These are phyloP conservation scores for Phytophthora pistaciae DNA, from an alignment of 352 stramenopile species.

Conservation along the genomic window DNA sequence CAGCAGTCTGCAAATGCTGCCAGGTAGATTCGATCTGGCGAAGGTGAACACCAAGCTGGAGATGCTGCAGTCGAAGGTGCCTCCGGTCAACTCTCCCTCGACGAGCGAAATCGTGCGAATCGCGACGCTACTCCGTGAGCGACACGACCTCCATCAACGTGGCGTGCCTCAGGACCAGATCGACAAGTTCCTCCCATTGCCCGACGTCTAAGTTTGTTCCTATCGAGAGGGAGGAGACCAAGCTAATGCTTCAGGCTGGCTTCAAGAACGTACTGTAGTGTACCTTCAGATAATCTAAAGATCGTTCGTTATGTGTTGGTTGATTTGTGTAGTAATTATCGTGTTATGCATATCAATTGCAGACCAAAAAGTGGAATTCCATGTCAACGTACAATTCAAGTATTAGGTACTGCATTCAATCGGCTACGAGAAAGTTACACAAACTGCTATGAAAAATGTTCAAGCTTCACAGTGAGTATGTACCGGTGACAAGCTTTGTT, in stretches of 20 bases:
- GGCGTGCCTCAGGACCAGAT: conserved; percentile 37
- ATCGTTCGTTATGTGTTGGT: neutral
- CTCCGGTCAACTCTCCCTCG: conserved; percentile 17
- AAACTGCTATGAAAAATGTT: neutral
- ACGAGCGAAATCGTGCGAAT: conserved; percentile 39
- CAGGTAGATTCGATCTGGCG: conserved; percentile 15
- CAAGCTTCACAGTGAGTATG: too few relatives aligned
- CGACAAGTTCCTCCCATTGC: conserved; percentile 39
- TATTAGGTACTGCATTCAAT: too few relatives aligned
- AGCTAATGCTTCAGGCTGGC: neutral
- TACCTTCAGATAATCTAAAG: conserved; percentile 1
- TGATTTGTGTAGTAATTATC: neutral
- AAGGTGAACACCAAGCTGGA: conserved; percentile 14
- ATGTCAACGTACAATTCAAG: too few relatives aligned
- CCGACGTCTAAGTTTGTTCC: conserved; percentile 28
- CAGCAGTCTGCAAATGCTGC: neutral
- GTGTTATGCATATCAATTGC: neutral
- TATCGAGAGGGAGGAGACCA: neutral
- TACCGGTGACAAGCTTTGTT: too few relatives aligned
- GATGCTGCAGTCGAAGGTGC: neutral
- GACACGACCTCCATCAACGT: conserved; percentile 39
- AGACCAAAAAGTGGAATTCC: too few relatives aligned
- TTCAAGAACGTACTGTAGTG: conserved; percentile 1
- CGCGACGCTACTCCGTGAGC: conserved; percentile 37
- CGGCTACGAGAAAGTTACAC: neutral